Conservation (phyloP, 2,329 filamentous ascomycete species). For the Fusarium circinatum region DNA sequence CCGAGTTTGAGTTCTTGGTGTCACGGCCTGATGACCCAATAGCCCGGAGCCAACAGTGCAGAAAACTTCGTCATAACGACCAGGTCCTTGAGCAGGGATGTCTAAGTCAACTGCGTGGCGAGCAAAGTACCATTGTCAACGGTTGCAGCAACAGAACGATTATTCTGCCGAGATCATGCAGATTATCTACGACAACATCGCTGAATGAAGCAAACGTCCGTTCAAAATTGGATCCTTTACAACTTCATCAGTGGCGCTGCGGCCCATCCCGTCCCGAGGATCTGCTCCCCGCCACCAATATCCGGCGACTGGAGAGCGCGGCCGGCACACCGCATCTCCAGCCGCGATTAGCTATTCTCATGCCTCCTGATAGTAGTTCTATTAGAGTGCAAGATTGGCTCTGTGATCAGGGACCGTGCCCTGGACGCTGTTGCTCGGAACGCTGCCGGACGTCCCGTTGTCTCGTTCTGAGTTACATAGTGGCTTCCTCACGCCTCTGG, state of each 20-base stretch:
- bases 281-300: slow-evolving; percentile 35
- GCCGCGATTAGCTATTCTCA: slow-evolving; percentile 2
- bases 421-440: neutral
- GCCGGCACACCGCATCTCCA: neutral
- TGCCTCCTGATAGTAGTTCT: slow-evolving; percentile 1
- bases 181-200: neutral
- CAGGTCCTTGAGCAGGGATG: slow-evolving; percentile 12
- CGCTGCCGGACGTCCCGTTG: slow-evolving; percentile 1
- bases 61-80: slow-evolving; percentile 29
- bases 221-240: slow-evolving; percentile 15
- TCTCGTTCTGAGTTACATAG: slow-evolving; percentile 8
- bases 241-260: slow-evolving; percentile 35
- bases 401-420: slow-evolving; percentile 4
- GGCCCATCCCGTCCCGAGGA: slow-evolving; percentile 42
- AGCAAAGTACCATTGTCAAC: neutral
- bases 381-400: slow-evolving; percentile 4
- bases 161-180: neutral
- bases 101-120: slow-evolving; percentile 1
- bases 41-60: slow-evolving; percentile 17
- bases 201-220: slow-evolving; percentile 12
- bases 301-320: slow-evolving; percentile 4
- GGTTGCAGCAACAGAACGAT: neutral
- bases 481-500: neutral
- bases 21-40: slow-evolving; percentile 31
- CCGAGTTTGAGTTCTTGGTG: slow-evolving; percentile 31